phyloP scores from a whole-genome alignment of 441 rosid species.

The Adansonia gregorii region DNA sequence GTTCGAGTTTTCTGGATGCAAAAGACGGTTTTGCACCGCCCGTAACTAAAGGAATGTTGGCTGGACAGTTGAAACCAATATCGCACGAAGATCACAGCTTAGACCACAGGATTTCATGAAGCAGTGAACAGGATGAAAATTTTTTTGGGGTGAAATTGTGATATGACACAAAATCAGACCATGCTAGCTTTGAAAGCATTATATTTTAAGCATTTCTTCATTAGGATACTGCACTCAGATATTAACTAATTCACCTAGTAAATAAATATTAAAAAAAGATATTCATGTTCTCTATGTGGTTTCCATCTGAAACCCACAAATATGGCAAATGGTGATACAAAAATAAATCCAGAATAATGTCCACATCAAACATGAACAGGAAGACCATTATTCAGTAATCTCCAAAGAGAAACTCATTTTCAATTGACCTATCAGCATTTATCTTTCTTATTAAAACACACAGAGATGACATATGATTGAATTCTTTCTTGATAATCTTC shows the following conservation, averaged over 20 bases:
- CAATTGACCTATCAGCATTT: background rate
- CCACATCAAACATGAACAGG: background rate
- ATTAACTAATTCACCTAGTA: background rate
- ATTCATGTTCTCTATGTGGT: background rate
- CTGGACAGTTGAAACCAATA: background rate
- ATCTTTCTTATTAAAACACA: background rate
- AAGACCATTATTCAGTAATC: background rate
- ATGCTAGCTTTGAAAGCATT: background rate
- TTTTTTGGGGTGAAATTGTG: background rate
- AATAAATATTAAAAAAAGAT: background rate
- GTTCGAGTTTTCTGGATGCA: background rate
- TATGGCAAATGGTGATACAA: too few species aligned
- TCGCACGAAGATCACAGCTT: background rate
- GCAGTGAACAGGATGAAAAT: background rate
- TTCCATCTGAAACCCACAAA: background rate
- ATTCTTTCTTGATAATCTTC: background rate
- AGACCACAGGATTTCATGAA: constrained; percentile 1
- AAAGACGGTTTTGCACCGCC: background rate
- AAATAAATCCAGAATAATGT: constrained; percentile 5
- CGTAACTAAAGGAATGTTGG: background rate
- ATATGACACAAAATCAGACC: background rate
- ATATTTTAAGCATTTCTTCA: background rate
- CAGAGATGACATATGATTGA: background rate
- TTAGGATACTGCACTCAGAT: background rate
- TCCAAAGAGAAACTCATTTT: background rate